Conservation (phyloP, 169 alveolate species). For the Cyclospora cayetanensis region DNA sequence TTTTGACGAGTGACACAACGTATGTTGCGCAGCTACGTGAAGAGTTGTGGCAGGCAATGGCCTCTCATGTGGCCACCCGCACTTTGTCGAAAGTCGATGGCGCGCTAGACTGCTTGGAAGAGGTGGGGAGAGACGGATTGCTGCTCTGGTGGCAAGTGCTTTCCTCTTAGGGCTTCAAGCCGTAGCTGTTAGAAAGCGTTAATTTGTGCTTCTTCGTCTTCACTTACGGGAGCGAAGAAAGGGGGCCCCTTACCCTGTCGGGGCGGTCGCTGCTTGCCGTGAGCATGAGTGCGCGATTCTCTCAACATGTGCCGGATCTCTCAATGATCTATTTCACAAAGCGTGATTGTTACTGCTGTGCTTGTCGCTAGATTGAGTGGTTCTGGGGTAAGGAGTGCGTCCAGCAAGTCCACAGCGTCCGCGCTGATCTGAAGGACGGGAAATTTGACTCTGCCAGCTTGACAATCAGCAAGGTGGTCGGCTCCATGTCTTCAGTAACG, state of each 20-base stretch:
- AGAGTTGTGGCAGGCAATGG: constrained; percentile 70
- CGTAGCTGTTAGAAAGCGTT: too few species aligned
- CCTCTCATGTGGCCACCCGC: constrained; percentile 32
- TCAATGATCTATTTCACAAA: too few species aligned
- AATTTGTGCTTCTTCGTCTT: too few species aligned
- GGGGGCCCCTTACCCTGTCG: too few species aligned
- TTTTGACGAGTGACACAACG: constrained; percentile 55
- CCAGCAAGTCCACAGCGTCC: not conserved
- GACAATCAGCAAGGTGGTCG: not conserved
- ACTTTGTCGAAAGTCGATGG: not conserved
- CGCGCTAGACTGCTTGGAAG: constrained; percentile 45
- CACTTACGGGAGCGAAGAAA: too few species aligned
- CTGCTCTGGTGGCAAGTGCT: too few species aligned
- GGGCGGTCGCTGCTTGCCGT: too few species aligned
- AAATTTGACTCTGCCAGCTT: constrained; percentile 38
- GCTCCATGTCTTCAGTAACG: constrained; percentile 61
- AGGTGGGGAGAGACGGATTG: not conserved
- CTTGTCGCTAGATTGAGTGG: constrained; percentile 40
- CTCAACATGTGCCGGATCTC: too few species aligned
- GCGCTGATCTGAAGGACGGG: constrained; percentile 20
- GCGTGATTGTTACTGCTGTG: not conserved
- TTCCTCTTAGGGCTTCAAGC: too few species aligned
- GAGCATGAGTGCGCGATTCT: too few species aligned
- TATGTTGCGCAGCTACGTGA: constrained; percentile 67
- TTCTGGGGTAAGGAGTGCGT: constrained; percentile 60